Base-by-base conservation (phyloP, 108 stramenopile species). In the Nannochloropsis granulata region DNA sequence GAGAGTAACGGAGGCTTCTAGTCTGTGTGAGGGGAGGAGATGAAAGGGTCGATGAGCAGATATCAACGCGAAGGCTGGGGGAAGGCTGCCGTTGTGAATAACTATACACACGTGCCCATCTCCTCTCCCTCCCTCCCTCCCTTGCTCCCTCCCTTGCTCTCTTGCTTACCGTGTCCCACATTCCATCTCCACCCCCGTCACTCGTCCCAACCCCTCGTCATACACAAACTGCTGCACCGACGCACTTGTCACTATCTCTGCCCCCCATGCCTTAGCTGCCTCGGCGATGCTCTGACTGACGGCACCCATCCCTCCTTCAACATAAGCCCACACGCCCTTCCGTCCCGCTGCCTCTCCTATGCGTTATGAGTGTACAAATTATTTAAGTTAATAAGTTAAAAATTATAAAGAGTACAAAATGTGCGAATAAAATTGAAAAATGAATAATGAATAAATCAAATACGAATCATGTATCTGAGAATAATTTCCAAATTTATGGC, bases 221-320 rank as follows among this genome's bases (percentile, higher is more conserved):
- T 83, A 43, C 43, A 80, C 71, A 14, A 88, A 26, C 9, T 43
- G n/a, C 12, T 16, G 23, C 12, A 89, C 86, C 25, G 7, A 2
- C 1, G 84, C 89, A 21, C 79, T 81, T 2, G 81, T 82, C 21
- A 71, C 13, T 12, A 89, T 26, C 24, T 56, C 34, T 10, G 84
- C 87, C 21, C 88, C 90, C 13, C 25, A 25, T 21, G 23, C 34
- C 79, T 25, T 23, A 2, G 90, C 90, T 13, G 81, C 83, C 13
- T 16, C 45, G 24, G 80, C 81, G 16, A 90, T 82, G n/a, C 87
- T 45, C 11, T 85, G 43, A 23, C 85, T 86, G 23, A 90, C 43
- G 26, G 85, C 79, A 12, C 87, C 90, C 90, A 90, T 90, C 23
- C 90, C 90, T 8, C 90, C 90, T 13, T 80, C 25, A 10, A 87